Evolutionary conservation across 441 rosid genomes (phyloP).

Genomic region (Brassica hybrid): DNA sequence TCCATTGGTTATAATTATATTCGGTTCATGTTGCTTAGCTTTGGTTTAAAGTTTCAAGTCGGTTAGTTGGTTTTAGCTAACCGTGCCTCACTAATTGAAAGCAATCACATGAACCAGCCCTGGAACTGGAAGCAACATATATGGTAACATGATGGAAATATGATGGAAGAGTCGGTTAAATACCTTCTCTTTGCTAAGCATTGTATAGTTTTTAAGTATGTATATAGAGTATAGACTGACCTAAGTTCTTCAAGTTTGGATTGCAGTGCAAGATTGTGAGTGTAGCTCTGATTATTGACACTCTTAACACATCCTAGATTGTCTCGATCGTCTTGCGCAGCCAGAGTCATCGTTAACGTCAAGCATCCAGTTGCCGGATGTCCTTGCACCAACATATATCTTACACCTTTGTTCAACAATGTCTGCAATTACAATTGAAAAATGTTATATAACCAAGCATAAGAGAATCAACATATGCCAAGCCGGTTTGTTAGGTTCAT

Average conservation of each 20-base stretch:
- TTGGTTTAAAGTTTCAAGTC: too few species aligned
- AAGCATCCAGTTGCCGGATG: constrained; percentile 82
- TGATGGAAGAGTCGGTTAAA: background rate
- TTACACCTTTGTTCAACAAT: constrained; percentile 73
- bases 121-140: background rate
- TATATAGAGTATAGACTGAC: constrained; percentile 25
- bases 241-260: constrained; percentile 50
- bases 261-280: constrained; percentile 62
- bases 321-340: constrained; percentile 67
- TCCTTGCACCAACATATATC: constrained; percentile 74
- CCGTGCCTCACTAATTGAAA: too few species aligned
- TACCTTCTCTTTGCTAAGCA: background rate
- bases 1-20: too few species aligned
- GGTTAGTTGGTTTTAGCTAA: too few species aligned
- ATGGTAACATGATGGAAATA: too few species aligned
- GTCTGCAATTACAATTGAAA: constrained; percentile 47
- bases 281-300: constrained; percentile 54
- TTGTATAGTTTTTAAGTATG: background rate
- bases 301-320: constrained; percentile 76
- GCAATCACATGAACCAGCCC: too few species aligned
- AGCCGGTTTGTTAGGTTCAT: background rate
- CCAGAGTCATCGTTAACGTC: constrained; percentile 64
- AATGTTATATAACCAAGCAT: background rate
- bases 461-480: background rate
- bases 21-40: too few species aligned